phyloP scores from a whole-genome alignment of 352 stramenopile species.

The Phytophthora podocarpi region DNA sequence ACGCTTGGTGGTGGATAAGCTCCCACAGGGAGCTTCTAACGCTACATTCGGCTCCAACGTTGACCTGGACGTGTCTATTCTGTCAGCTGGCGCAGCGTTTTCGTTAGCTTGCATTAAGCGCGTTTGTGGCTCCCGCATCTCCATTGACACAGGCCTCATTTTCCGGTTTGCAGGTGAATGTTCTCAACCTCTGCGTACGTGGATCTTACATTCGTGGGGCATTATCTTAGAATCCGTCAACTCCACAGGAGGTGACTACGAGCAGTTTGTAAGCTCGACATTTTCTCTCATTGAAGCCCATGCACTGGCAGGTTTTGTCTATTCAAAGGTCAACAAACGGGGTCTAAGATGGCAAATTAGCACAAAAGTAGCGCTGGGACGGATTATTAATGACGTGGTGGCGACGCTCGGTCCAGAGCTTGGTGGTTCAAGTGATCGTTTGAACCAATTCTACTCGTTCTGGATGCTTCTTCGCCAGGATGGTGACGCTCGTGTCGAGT shows the following conservation, averaged over 20 bases:
- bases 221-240: constrained; percentile 84
- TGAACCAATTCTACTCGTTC: constrained; percentile 73
- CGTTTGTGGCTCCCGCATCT: constrained; percentile 73
- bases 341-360: constrained; percentile 54
- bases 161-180: constrained; percentile 72
- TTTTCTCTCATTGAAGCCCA: constrained; percentile 77
- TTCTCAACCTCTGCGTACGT: constrained; percentile 79
- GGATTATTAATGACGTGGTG: constrained; percentile 76
- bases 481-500: constrained; percentile 69
- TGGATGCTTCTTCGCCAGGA: constrained; percentile 77
- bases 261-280: constrained; percentile 82
- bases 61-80: constrained; percentile 48
- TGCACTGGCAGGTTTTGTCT: constrained; percentile 73
- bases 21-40: constrained; percentile 40
- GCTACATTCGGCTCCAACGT: constrained; percentile 28
- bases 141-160: constrained; percentile 77
- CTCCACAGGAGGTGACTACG: constrained; percentile 76
- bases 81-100: constrained; percentile 72
- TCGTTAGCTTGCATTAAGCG: constrained; percentile 84
- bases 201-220: constrained; percentile 85
- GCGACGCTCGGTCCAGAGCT: constrained; percentile 68
- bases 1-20: constrained; percentile 61
- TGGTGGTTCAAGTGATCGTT: constrained; percentile 37
- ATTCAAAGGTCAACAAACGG: constrained; percentile 71
- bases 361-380: constrained; percentile 58